Evolutionary conservation across 768 basidiomycete species (phyloP), one percentile per base, ranked within the genome.

Genomic region (button mushroom (Agaricus bisporus)): DNA sequence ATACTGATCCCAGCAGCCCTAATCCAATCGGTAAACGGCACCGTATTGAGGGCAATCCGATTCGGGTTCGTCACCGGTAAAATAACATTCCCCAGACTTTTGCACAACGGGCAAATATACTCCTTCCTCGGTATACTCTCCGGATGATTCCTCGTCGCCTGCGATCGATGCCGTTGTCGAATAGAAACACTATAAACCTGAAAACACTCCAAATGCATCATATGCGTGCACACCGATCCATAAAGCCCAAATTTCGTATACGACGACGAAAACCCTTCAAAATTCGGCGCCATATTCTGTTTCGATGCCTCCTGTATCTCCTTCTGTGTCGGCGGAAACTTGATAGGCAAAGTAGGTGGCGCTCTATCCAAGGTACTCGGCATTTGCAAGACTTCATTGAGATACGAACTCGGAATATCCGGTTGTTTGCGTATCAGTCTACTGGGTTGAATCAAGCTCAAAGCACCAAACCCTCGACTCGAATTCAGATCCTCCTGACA

Each of bases 151-250:
- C 97, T 75, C 5, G 92, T 92, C 5, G 89, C 83, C 60, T 98
- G 95, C 0, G 86, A 77, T 7, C 88, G 80, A 64, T 95, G 93
- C 11, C 95, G 86, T 57, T 88, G 85, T 42, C 91, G 80, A 49
- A 98, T 86, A 15, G 94, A 95, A 2, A 79, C 66, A 58, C 82
- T 93, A 67, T 98, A 98, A 2, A 86, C 86, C 46, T 87, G 86
- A 74, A 98, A 95, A 69, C 97, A 98, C 39, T 88, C 83, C 57
- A 95, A 70, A 69, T 99, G 97, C 94, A 99, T 98, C 78, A 95
- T 83, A 64, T 98, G 97, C 29, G 86, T 92, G 67, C 95, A 98
- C 37, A 92, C 85, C 0, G 94, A 93, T 9, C 86, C 72, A 63
- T 94, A 78, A 11, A 98, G 73, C 1, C 94, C 94, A 64, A 95